Conservation (phyloP, 1,284 basidiomycete species). For the Afroboletus lepidellus region DNA sequence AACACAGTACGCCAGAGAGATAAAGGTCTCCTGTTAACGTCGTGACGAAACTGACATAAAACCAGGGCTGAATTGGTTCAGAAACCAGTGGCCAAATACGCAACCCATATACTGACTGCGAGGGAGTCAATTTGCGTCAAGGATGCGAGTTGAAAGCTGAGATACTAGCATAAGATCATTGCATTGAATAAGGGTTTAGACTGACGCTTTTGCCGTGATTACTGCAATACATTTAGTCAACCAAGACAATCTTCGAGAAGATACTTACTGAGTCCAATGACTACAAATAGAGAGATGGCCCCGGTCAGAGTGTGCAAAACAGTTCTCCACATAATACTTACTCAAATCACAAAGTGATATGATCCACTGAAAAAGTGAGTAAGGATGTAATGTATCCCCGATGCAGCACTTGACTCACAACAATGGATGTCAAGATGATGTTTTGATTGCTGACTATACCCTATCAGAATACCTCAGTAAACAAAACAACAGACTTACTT, state of each 20-base stretch:
- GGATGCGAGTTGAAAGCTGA: constrained; percentile 37
- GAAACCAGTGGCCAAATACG: background rate
- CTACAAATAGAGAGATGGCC: constrained; percentile 20
- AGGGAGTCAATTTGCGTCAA: constrained; percentile 36
- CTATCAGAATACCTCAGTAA: background rate
- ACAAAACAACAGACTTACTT: constrained; percentile 32
- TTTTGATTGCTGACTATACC: constrained; percentile 44
- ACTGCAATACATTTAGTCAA: constrained; percentile 27
- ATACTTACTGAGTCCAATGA: constrained; percentile 40
- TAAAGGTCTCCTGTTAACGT: constrained; percentile 44
- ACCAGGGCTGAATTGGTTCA: constrained; percentile 32
- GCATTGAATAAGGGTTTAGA: constrained; percentile 5
- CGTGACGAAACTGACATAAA: constrained; percentile 44
- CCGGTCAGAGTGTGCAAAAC: background rate
- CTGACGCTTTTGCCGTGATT: constrained; percentile 46
- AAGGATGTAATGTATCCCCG: background rate
- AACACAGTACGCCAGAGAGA: constrained; percentile 42
- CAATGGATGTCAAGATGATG: constrained; percentile 36
- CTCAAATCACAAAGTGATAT: constrained; percentile 44
- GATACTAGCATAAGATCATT: background rate
- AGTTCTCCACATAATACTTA: constrained; percentile 22
- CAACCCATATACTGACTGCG: constrained; percentile 31
- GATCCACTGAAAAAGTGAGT: constrained; percentile 33
- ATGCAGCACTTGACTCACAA: constrained; percentile 34
- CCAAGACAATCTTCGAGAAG: background rate